Percentiles rank a stretch among this genome's conserved stretches.
Evolutionary conservation across 176 grass and related monocot genomes (phyloP).

Genomic region (maize (Zea mays)): Zm-B73-REFERENCE-NAM-5.0 NC_050105.1:143241501-143242000

Average conservation of each 20-base stretch:
- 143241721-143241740: conserved; percentile 6
- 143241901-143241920: conserved; percentile 74
- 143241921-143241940: conserved; percentile 63
- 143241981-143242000: conserved; percentile 34
- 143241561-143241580: too few species aligned
- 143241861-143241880: background rate
- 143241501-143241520: too few species aligned
- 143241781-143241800: conserved; percentile 15
- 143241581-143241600: too few species aligned
- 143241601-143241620: too few species aligned
- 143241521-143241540: too few species aligned
- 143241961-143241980: conserved; percentile 68
- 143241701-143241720: background rate
- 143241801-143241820: conserved; percentile 1
- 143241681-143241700: background rate
- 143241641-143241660: too few species aligned
- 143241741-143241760: conserved; percentile 9
- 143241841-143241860: conserved; percentile 11
- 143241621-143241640: too few species aligned
- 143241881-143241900: conserved; percentile 81
- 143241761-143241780: background rate
- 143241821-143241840: conserved; percentile 15
- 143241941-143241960: conserved; percentile 96
- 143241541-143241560: too few species aligned
- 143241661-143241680: background rate